Conservation (phyloP, 2,329 filamentous ascomycete genomes). For the Aspergillus flavus region DNA sequence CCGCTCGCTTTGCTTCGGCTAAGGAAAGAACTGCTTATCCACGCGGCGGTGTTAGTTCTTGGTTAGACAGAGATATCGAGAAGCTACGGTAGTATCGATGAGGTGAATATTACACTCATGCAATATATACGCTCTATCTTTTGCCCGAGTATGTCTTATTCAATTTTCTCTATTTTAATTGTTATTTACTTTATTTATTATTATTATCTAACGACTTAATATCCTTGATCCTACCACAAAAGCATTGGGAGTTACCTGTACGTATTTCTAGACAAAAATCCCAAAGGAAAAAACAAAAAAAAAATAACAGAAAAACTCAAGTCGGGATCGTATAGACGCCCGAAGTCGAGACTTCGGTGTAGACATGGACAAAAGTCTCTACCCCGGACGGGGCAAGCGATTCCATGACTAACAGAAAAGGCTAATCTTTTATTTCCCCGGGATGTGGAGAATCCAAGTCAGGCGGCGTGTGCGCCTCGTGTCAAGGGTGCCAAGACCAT, state of each 20-base stretch:
- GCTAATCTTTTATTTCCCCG: slow-evolving; percentile 5
- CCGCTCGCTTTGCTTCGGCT: slow-evolving; percentile 12
- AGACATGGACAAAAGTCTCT: neutral
- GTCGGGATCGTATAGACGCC: neutral
- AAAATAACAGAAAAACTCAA: neutral
- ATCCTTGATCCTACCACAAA: no score
- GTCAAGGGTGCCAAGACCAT: slow-evolving; percentile 7
- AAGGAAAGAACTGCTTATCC: slow-evolving; percentile 4
- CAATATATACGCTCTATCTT: neutral
- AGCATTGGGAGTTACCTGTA: no score
- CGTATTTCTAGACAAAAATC: neutral
- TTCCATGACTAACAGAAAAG: slow-evolving; percentile 13
- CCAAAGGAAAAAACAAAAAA: neutral
- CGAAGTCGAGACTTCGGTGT: no score
- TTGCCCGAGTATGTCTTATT: neutral
- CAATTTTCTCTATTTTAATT: no score
- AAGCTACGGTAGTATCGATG: slow-evolving; percentile 5
- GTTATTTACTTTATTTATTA: no score
- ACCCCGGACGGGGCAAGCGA: neutral
- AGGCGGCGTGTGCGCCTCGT: neutral
- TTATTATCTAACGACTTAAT: no score
- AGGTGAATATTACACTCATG: neutral
- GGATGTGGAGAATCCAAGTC: neutral
- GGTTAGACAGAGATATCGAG: neutral
- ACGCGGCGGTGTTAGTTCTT: neutral